phyloP scores from a whole-genome alignment of 106 monocot genomes.

The Apostasia shenzhenica region DNA sequence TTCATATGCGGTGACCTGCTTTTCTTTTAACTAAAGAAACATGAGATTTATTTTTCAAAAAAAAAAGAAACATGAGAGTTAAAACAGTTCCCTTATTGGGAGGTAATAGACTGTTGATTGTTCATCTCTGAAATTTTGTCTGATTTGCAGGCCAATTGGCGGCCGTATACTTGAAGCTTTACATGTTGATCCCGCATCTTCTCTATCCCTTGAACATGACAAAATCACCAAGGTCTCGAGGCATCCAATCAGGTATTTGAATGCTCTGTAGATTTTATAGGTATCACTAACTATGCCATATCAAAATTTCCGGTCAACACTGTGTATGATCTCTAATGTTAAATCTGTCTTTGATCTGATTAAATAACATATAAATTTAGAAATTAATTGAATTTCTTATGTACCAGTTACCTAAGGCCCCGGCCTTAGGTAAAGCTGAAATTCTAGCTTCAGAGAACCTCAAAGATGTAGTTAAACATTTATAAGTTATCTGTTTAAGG shows the following conservation, averaged over 20 bases:
- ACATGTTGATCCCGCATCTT: conserved; percentile 92
- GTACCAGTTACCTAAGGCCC: too few relatives aligned
- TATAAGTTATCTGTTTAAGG: too few relatives aligned
- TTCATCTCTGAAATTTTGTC: conserved; percentile 17
- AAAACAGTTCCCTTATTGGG: not conserved
- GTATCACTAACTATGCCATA: too few relatives aligned
- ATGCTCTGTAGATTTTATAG: not conserved
- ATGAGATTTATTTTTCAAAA: not conserved
- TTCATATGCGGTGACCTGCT: not conserved
- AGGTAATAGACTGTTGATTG: not conserved
- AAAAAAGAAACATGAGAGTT: conserved; percentile 4
- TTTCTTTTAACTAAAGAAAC: conserved; percentile 4
- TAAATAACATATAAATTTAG: too few relatives aligned
- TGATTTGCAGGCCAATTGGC: conserved; percentile 57
- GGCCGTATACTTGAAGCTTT: conserved; percentile 87
- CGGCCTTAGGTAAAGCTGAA: too few relatives aligned
- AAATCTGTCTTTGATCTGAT: too few relatives aligned
- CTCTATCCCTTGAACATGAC: conserved; percentile 73
- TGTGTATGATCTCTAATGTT: too few relatives aligned
- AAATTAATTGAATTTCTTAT: too few relatives aligned
- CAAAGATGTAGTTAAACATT: too few relatives aligned
- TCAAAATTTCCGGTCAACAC: too few relatives aligned
- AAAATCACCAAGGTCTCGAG: conserved; percentile 54
- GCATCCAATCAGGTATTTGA: conserved; percentile 54
- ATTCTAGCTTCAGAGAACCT: too few relatives aligned